These are phyloP conservation scores for Hymenoscyphus fraxineus DNA, from an alignment of 2,329 filamentous ascomycete genomes.

Conservation along the genomic window DNA sequence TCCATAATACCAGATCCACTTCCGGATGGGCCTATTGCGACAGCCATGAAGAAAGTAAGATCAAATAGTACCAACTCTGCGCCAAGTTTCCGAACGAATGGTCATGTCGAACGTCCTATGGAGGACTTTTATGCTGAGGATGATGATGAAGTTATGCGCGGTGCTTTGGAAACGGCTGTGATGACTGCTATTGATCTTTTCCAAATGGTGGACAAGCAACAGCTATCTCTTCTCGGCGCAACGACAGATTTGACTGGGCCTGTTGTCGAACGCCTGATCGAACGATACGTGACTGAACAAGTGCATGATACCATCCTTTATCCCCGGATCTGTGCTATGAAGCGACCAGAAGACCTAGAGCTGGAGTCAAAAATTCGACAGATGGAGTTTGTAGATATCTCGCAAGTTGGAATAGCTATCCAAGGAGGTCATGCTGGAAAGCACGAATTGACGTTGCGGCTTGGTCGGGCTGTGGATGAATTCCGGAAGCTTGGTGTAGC, in stretches of 20 bases:
- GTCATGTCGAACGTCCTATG: slow-evolving; percentile 33
- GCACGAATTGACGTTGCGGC: slow-evolving; percentile 71
- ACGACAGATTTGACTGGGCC: slow-evolving; percentile 92
- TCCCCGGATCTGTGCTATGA: slow-evolving; percentile 72
- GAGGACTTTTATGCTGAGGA: slow-evolving; percentile 76
- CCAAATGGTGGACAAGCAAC: slow-evolving; percentile 91
- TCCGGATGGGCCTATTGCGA: slow-evolving; percentile 53
- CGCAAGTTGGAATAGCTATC: slow-evolving; percentile 85
- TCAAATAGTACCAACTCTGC: slow-evolving; percentile 44
- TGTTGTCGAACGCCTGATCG: slow-evolving; percentile 87
- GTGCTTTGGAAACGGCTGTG: slow-evolving; percentile 85
- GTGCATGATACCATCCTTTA: slow-evolving; percentile 83
- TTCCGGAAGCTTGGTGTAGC: slow-evolving; percentile 85
- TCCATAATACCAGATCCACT: slow-evolving; percentile 54
- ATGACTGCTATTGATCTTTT: slow-evolving; percentile 94
- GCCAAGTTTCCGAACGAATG: slow-evolving; percentile 35
- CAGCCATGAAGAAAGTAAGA: slow-evolving; percentile 52
- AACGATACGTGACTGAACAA: slow-evolving; percentile 90
- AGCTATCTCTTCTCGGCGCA: slow-evolving; percentile 83
- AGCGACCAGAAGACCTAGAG: slow-evolving; percentile 78
- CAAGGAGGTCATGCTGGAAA: slow-evolving; percentile 76
- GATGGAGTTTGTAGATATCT: slow-evolving; percentile 92
- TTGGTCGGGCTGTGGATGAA: slow-evolving; percentile 77
- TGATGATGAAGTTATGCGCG: slow-evolving; percentile 86
- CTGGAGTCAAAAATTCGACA: slow-evolving; percentile 85